Evolutionary conservation across 2,329 filamentous ascomycete genomes (phyloP), one percentile per base, ranked within the genome.

Genomic region (Tolypocladium album): DNA sequence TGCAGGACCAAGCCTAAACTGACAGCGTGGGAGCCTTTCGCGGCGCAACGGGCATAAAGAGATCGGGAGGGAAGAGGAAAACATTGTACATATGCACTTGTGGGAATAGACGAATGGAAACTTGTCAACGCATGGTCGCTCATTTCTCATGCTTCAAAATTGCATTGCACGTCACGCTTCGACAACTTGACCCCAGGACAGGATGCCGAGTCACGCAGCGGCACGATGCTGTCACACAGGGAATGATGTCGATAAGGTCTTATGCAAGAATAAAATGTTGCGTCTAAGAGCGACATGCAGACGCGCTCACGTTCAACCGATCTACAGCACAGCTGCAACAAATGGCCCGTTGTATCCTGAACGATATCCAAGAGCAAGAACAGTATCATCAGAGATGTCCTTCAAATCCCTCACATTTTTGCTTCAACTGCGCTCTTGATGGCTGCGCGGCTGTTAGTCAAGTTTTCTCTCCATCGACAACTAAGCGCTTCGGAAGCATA

Each of bases 1-100:
- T 20, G 15, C 57, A 85, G 82, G 24, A 74, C 73, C 40, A 83
- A 82, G 70, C 72, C 81, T 47, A 85, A 85, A 76, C 67, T 83
- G 58, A 71, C 70, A 55, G 70, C 75, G 34, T 85, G 82, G 82
- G 76, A 81, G 67, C 80, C 82, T 22, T 70, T 76, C 45, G 72
- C 72, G 59, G 71, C 69, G 47, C 67, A 66, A 50, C 67, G 74
- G 59, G 66, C 67, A 65, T 76, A 68, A 65, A 64, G 58, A 38
- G 60, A 15, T 50, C 62, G 6, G 2, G 6, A 38, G 40, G 60
- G 38, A 58, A 55, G 36, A 50, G 60, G 40, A 55, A 45, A 58
- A 47, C 12, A 47, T 52, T 72, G 69, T 73, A 74, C 64, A 74
- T 74, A 72, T 65, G 53, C 31, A 36, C 12, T 57, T 57, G 52